Percentiles rank a stretch among this genome's conserved stretches.
Evolutionary conservation across 2,329 filamentous ascomycete species (phyloP).

Genomic region (Sphaerulina vaccinii): DNA sequence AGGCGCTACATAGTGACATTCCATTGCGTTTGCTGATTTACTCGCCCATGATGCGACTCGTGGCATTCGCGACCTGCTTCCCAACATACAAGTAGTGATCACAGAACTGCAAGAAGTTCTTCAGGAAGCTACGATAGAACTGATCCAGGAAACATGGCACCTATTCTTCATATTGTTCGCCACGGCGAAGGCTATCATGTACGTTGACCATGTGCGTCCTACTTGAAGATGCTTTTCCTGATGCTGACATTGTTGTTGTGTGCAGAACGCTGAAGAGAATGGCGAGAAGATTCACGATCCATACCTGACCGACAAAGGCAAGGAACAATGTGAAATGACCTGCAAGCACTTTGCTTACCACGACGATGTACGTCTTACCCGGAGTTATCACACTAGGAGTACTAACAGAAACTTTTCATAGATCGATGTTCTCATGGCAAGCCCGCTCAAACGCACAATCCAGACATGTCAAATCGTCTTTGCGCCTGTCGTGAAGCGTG

Average conservation of each 20-base stretch:
- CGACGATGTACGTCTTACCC: conserved; percentile 32
- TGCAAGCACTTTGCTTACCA: conserved; percentile 21
- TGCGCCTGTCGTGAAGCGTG: conserved; percentile 41
- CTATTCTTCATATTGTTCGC: conserved; percentile 27
- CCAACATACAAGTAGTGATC: no score
- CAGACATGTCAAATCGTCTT: conserved; percentile 27
- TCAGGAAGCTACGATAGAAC: no score
- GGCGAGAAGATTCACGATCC: conserved; percentile 60
- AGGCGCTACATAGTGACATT: no score
- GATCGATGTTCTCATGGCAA: conserved; percentile 28
- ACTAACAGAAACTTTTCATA: not conserved
- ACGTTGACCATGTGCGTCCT: no score
- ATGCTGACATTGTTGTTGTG: not conserved
- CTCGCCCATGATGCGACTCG: no score
- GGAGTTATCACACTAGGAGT: conserved; percentile 20
- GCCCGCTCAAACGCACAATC: conserved; percentile 27
- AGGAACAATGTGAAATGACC: conserved; percentile 16
- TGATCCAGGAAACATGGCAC: no score
- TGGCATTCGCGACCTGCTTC: no score
- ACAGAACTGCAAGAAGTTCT: no score
- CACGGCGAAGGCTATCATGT: conserved; percentile 27
- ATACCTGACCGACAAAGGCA: conserved; percentile 25
- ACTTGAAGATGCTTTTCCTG: no score
- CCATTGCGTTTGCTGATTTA: no score
- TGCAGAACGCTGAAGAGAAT: conserved; percentile 61